phyloP scores from a whole-genome alignment of 2,329 filamentous ascomycete genomes.

The Cercospora sesami region DNA sequence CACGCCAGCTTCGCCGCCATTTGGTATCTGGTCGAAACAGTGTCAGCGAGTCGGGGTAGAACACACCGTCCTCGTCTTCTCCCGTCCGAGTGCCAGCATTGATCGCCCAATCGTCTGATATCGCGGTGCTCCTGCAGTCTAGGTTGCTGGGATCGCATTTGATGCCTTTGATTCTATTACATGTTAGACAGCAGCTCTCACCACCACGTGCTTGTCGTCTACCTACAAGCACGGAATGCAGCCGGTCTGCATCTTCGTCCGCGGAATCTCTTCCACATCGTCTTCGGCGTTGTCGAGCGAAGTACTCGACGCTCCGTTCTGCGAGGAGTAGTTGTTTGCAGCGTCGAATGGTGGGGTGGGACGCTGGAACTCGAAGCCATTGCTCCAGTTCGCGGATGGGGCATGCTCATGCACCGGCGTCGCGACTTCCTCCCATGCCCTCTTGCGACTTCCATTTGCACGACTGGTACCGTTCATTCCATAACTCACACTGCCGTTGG shows the following conservation, averaged over 20 bases:
- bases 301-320: constrained; percentile 16
- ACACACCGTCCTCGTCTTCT: constrained; percentile 21
- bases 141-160: constrained; percentile 35
- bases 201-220: background rate
- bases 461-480: constrained; percentile 14
- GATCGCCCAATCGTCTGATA: constrained; percentile 36
- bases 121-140: constrained; percentile 28
- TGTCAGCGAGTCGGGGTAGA: constrained; percentile 22
- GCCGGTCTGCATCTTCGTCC: constrained; percentile 36
- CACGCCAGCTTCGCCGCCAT: constrained; percentile 38
- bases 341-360: constrained; percentile 2
- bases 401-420: constrained; percentile 16
- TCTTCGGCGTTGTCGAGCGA: constrained; percentile 15
- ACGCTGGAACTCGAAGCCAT: constrained; percentile 14
- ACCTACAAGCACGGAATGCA: constrained; percentile 39
- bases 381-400: constrained; percentile 13
- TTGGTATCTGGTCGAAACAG: constrained; percentile 32
- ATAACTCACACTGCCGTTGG: constrained; percentile 6
- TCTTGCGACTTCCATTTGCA: constrained; percentile 18
- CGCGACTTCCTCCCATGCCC: constrained; percentile 25
- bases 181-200: background rate
- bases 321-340: constrained; percentile 20
- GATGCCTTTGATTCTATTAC: constrained; percentile 33
- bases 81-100: constrained; percentile 27
- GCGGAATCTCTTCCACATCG: constrained; percentile 25